These are phyloP conservation scores for Silene uniflora DNA, from an alignment of 148 eudicot genomes.

Conservation along the genomic window DNA sequence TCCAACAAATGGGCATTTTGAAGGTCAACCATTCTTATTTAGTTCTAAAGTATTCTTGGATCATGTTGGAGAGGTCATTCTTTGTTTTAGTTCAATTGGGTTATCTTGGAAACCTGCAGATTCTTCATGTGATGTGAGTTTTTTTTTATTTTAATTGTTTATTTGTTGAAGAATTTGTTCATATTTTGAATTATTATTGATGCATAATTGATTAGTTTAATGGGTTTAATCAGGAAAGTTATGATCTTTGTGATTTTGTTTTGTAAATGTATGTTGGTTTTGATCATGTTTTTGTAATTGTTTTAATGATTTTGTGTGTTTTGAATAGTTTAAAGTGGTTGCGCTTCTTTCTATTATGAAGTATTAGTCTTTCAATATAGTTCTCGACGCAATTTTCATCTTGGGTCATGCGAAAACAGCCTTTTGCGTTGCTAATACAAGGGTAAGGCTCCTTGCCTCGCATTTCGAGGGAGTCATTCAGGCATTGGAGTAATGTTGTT, in stretches of 20 bases:
- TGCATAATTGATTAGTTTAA: background rate
- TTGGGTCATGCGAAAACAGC: too few species aligned
- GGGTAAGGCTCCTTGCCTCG: too few species aligned
- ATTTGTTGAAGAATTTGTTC: background rate
- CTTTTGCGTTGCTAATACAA: too few species aligned
- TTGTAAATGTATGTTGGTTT: background rate
- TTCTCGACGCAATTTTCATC: too few species aligned
- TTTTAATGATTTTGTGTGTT: too few species aligned
- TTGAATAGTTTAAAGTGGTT: background rate
- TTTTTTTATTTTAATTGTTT: slow-evolving; percentile 3
- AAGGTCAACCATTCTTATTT: slow-evolving; percentile 27
- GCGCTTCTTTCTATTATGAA: too few species aligned
- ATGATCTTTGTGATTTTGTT: background rate
- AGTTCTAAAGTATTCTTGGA: slow-evolving; percentile 47
- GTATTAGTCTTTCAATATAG: too few species aligned
- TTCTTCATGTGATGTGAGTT: slow-evolving; percentile 35
- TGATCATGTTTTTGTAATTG: background rate
- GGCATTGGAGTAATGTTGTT: background rate
- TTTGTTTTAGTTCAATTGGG: slow-evolving; percentile 45
- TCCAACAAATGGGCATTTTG: slow-evolving; percentile 8
- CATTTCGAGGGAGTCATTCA: too few species aligned
- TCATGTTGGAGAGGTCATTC: slow-evolving; percentile 54
- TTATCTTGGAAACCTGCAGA: slow-evolving; percentile 55
- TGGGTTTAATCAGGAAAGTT: slow-evolving; percentile 18
- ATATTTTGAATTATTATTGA: slow-evolving; percentile 20